A percentile compares a stretch with the other conserved stretches of the same genome.
These are phyloP conservation scores for Proliferodiscus dingleyae DNA, from an alignment of 2,329 filamentous ascomycete genomes.

Conservation along the genomic window DNA sequence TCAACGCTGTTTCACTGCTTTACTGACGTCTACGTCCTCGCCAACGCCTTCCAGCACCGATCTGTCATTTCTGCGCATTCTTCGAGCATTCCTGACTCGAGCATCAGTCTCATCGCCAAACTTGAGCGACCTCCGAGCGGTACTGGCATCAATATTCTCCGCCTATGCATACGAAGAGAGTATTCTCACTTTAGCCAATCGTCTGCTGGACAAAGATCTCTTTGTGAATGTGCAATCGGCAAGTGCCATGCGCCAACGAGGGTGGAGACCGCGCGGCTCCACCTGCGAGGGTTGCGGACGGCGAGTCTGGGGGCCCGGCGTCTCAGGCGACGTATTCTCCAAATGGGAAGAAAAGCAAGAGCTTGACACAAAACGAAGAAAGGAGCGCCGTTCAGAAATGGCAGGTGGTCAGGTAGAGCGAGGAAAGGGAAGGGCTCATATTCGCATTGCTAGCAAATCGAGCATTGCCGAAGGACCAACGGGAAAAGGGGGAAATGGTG, in stretches of 20 bases:
- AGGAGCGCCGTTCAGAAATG: constrained; percentile 30
- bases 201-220: constrained; percentile 80
- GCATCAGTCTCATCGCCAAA: constrained; percentile 80
- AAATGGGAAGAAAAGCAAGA: constrained; percentile 68
- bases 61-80: constrained; percentile 78
- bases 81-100: constrained; percentile 81
- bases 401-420: constrained; percentile 31
- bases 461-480: constrained; percentile 16
- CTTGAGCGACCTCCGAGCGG: constrained; percentile 77
- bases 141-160: constrained; percentile 85
- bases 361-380: constrained; percentile 39
- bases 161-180: constrained; percentile 95
- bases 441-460: constrained; percentile 23
- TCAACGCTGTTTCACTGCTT: constrained; percentile 83
- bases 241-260: constrained; percentile 69
- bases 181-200: constrained; percentile 77
- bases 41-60: constrained; percentile 40
- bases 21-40: constrained; percentile 69
- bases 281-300: constrained; percentile 82
- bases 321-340: constrained; percentile 70
- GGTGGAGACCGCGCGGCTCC: constrained; percentile 84
- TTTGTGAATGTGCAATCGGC: constrained; percentile 79
- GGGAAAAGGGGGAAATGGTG: constrained; percentile 20
- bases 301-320: constrained; percentile 84
- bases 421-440: constrained; percentile 38